Evolutionary conservation across 768 basidiomycete species (phyloP), one percentile per base, ranked within the genome.

Genomic region (Rhodosporidiobolus sp.): DNA sequence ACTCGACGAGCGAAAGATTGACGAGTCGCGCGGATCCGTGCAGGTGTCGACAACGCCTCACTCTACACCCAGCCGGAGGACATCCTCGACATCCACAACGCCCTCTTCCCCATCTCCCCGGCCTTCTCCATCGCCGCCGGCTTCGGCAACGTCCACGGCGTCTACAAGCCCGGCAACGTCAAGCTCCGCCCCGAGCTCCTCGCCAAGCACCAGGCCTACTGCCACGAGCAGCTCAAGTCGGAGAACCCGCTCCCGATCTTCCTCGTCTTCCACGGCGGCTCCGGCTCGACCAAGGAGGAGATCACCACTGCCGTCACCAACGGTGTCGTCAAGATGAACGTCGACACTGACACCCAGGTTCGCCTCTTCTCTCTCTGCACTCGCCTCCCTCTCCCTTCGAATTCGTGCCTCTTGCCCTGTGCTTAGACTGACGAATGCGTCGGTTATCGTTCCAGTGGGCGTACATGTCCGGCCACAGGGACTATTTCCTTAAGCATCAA

Each of bases 181-280:
- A 87, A 86, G 78, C 87, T 99, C 74, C 89, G 89, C 77, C 96
- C 96, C 26, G 92, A 90, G 75, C 86, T 99, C 72, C 87, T 99
- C 76, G 86, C 86, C 43, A 92, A 92, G 84, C 96, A 99, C 84
- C 96, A 99, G 83, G 81, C 81, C 34, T 88, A 87, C 83, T 86
- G 89, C 60, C 85, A 84, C 79, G 79, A 86, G 81, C 87, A 94
- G 85, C 80, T 90, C 73, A 77, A 78, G 86, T 86, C 60, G 84
- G 86, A 85, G 76, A 80, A 83, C 71, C 82, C 85, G 79, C 88
- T 91, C 83, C 96, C 96, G 75, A 83, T 95, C 77, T 97, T 89
- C 88, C 91, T 98, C 73, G 96, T 98, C 82, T 99, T 98, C 93
- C 96, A 99, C 84, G 96, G 96, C 83, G 96, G 96, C 75, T 98